These are phyloP conservation scores for Coemansia sp. DNA, from an alignment of 192 early-diverging fungal species.

Conservation along the genomic window DNA sequence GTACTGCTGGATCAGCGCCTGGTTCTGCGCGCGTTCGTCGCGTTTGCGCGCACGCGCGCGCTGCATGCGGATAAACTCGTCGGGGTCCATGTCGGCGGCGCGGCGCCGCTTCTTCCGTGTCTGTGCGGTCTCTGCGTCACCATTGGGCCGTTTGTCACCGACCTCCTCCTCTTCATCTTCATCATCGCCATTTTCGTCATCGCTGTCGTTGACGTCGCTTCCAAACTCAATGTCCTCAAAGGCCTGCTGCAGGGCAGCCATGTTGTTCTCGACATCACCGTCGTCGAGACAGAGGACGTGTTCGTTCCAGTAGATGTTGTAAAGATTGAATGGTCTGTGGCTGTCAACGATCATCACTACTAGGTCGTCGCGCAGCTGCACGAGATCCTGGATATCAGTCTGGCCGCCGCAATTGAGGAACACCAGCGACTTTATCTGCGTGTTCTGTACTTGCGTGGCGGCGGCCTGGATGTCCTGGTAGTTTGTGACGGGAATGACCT, in stretches of 20 bases:
- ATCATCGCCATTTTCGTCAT: conserved; percentile 10
- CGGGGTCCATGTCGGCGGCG: conserved; percentile 40
- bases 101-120: conserved; percentile 10
- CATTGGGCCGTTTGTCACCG: conserved; percentile 13
- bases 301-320: conserved; percentile 74
- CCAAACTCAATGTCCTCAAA: conserved; percentile 58
- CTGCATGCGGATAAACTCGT: conserved; percentile 52
- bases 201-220: conserved; percentile 11
- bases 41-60: conserved; percentile 28
- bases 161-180: background rate
- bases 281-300: conserved; percentile 86
- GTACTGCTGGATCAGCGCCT: conserved; percentile 67
- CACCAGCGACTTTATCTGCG: conserved; percentile 70
- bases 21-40: conserved; percentile 40
- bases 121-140: background rate
- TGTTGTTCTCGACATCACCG: conserved; percentile 72
- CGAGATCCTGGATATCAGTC: conserved; percentile 67
- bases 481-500: conserved; percentile 75
- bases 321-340: conserved; percentile 84
- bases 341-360: conserved; percentile 82
- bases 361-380: conserved; percentile 60
- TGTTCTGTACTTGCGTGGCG: conserved; percentile 47
- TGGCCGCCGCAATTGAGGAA: conserved; percentile 87
- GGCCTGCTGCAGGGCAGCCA: conserved; percentile 65
- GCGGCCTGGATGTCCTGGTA: conserved; percentile 58